These are phyloP conservation scores for Globisporangium nagaii DNA, from an alignment of 352 stramenopile species.

Conservation along the genomic window DNA sequence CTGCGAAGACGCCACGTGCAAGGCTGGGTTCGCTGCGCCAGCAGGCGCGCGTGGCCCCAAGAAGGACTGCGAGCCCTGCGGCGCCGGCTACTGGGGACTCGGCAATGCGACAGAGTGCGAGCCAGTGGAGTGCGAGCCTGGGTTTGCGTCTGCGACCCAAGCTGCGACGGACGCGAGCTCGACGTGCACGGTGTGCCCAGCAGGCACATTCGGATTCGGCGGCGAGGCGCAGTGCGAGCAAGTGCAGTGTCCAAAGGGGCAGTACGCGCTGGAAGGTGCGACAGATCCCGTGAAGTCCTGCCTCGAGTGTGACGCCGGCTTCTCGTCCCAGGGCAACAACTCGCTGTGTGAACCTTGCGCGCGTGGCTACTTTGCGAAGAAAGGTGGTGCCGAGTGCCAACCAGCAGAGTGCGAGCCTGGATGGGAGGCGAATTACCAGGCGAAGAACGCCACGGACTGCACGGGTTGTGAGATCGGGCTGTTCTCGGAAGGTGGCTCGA, in stretches of 20 bases:
- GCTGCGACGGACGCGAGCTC: conserved; percentile 21
- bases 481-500: conserved; percentile 29
- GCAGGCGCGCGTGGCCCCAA: conserved; percentile 21
- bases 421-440: conserved; percentile 30
- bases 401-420: conserved; percentile 28
- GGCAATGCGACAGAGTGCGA: conserved; percentile 23
- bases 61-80: conserved; percentile 34
- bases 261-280: conserved; percentile 22
- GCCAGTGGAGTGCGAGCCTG: conserved; percentile 19
- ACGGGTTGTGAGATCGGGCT: conserved; percentile 34
- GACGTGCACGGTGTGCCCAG: conserved; percentile 23
- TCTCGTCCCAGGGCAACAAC: conserved; percentile 30
- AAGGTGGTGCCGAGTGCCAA: conserved; percentile 16
- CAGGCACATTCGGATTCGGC: conserved; percentile 26
- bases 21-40: conserved; percentile 22
- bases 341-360: conserved; percentile 27
- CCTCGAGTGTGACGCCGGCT: conserved; percentile 21
- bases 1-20: conserved; percentile 27
- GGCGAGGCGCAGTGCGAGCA: conserved; percentile 25
- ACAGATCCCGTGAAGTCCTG: conserved; percentile 22
- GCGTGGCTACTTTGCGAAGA: conserved; percentile 19
- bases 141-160: conserved; percentile 16
- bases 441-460: conserved; percentile 37
- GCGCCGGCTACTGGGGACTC: conserved; percentile 24
- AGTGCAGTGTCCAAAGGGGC: conserved; percentile 23